Evolutionary conservation across 805 yeast species (phyloP).

Genomic region (Tetrapisispora pingtungensis): DNA sequence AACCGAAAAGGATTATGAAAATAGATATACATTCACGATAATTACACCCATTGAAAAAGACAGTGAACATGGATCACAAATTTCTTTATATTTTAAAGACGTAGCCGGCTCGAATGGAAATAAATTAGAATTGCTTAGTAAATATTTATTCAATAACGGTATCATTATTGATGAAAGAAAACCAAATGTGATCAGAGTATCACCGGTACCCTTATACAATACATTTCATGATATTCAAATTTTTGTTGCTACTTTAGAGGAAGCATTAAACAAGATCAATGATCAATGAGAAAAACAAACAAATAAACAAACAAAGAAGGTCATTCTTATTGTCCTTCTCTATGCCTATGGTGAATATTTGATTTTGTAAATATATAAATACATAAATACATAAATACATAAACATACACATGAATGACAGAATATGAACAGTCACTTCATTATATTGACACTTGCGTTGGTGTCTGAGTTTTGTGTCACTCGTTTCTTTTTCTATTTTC

Average conservation of each 20-base stretch:
- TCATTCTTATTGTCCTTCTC: no score
- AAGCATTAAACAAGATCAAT: constrained; percentile 4
- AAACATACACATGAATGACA: not conserved
- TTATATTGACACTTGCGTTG: no score
- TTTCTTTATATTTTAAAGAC: constrained; percentile 56
- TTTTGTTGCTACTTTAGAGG: constrained; percentile 38
- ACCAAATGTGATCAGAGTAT: constrained; percentile 84
- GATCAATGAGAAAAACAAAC: no score
- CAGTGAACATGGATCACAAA: constrained; percentile 66
- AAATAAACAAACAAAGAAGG: no score
- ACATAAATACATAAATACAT: not conserved
- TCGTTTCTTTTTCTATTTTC: no score
- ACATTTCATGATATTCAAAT: constrained; percentile 52
- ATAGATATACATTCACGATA: constrained; percentile 41
- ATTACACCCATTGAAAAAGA: constrained; percentile 56
- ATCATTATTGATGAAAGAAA: constrained; percentile 81
- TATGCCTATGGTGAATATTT: no score
- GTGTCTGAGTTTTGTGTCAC: not conserved
- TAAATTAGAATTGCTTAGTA: constrained; percentile 50
- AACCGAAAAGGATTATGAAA: constrained; percentile 19
- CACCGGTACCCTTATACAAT: constrained; percentile 80
- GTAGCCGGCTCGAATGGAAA: constrained; percentile 26
- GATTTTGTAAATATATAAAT: no score
- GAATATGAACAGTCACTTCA: no score
- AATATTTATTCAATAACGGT: constrained; percentile 42